phyloP scores from a whole-genome alignment of 2,329 filamentous ascomycete species.

The Fusarium lateritium region DNA sequence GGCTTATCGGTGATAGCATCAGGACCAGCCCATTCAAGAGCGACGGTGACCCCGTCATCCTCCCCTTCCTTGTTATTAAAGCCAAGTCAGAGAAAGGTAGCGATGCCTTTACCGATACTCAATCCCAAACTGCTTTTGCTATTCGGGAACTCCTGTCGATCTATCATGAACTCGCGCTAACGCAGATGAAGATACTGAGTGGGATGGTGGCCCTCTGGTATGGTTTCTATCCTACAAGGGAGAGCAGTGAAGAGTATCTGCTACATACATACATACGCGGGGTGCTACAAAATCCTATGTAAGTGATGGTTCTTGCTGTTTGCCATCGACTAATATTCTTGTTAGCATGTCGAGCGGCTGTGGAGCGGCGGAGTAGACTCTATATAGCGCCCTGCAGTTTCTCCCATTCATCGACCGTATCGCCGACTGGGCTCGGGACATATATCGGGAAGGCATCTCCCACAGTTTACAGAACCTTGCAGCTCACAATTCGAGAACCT shows the following conservation, averaged over 20 bases:
- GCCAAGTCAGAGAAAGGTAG: background rate
- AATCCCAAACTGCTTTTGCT: background rate
- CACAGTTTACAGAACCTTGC: background rate
- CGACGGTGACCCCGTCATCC: background rate
- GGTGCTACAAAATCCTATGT: background rate
- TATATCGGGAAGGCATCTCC: background rate
- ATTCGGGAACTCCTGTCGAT: background rate
- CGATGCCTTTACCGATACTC: background rate
- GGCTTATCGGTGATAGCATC: background rate
- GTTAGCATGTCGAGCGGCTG: background rate
- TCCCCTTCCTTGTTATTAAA: background rate
- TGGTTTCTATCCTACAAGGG: conserved; percentile 4
- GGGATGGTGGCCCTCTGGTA: background rate
- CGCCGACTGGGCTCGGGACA: background rate
- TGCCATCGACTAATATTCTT: too few species aligned
- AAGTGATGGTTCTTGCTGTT: too few species aligned
- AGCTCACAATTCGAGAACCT: background rate
- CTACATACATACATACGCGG: background rate
- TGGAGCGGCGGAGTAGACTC: background rate
- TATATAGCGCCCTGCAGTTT: accelerated
- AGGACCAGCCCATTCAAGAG: background rate
- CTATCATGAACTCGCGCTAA: too few species aligned
- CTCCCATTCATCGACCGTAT: conserved; percentile 3
- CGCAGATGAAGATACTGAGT: too few species aligned
- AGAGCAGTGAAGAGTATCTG: background rate